Evolutionary conservation across 768 basidiomycete genomes (phyloP).

Genomic region (Harrya chromipes): DNA sequence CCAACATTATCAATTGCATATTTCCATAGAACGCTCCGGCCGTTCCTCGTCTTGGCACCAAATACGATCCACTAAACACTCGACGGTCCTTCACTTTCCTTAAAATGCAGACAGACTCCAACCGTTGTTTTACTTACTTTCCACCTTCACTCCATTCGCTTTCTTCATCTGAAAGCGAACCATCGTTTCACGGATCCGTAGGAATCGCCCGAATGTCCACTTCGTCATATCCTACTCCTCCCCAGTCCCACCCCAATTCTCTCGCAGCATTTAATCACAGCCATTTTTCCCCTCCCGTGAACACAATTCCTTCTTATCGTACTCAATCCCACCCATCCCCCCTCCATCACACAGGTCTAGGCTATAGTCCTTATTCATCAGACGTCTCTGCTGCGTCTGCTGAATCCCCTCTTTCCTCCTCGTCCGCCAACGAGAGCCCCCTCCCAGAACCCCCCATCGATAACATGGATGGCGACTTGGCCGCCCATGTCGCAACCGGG

Average conservation of each 20-base stretch:
- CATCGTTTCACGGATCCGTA: slow-evolving; percentile 7
- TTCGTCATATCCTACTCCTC: slow-evolving; percentile 19
- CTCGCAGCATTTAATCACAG: slow-evolving; percentile 13
- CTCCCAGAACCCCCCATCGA: slow-evolving; percentile 38
- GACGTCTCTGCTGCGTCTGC: slow-evolving; percentile 34
- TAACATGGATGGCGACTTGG: slow-evolving; percentile 28
- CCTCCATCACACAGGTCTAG: slow-evolving; percentile 15
- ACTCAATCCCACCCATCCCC: slow-evolving; percentile 14
- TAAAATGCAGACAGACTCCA: slow-evolving; percentile 30
- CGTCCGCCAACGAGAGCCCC: slow-evolving; percentile 39
- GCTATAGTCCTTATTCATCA: slow-evolving; percentile 37
- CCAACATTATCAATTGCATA: slow-evolving; percentile 35
- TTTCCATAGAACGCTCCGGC: slow-evolving; percentile 32
- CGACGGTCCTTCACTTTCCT: slow-evolving; percentile 15
- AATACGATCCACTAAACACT: slow-evolving; percentile 14
- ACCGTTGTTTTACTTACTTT: slow-evolving; percentile 20
- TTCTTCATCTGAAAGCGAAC: slow-evolving; percentile 8
- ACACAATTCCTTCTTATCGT: slow-evolving; percentile 17
- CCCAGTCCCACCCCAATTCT: slow-evolving; percentile 19
- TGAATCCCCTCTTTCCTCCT: slow-evolving; percentile 40
- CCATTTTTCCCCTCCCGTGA: slow-evolving; percentile 21
- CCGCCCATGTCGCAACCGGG: slow-evolving; percentile 22
- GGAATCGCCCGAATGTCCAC: slow-evolving; percentile 22
- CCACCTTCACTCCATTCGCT: slow-evolving; percentile 17
- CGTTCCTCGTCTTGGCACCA: slow-evolving; percentile 23